Percentiles rank a stretch among this genome's conserved stretches.
phyloP scores from a whole-genome alignment of 257 asterid species.

The Leptodermis oblonga region DNA sequence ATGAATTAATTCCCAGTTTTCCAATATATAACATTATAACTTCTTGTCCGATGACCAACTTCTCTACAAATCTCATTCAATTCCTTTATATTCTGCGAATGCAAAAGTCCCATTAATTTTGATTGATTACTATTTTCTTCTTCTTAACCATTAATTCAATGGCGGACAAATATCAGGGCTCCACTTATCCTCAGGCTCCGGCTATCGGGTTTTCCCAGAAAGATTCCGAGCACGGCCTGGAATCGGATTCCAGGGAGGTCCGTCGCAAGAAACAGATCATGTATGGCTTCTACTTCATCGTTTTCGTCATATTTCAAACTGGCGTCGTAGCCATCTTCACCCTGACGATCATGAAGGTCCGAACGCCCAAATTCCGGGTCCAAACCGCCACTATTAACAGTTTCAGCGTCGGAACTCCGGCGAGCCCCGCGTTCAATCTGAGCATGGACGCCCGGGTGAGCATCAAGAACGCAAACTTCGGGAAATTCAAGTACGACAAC shows the following conservation, averaged over 20 bases:
- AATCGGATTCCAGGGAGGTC: slow-evolving; percentile 13
- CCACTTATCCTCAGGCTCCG: not conserved
- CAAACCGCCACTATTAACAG: slow-evolving; percentile 12
- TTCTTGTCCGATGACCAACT: no score
- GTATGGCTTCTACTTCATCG: slow-evolving; percentile 21
- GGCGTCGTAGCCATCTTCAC: slow-evolving; percentile 26
- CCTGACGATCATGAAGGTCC: slow-evolving; percentile 30
- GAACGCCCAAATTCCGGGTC: slow-evolving; percentile 37
- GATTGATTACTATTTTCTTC: not conserved
- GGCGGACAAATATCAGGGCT: not conserved
- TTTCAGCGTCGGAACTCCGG: slow-evolving; percentile 6
- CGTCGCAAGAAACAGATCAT: slow-evolving; percentile 32
- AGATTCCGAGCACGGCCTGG: slow-evolving; percentile 12
- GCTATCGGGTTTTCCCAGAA: not conserved
- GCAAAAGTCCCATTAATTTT: no score
- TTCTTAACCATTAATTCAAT: not conserved
- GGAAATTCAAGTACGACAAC: slow-evolving; percentile 31
- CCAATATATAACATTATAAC: no score
- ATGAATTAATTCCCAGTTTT: no score
- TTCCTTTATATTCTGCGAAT: no score
- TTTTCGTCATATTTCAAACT: slow-evolving; percentile 30
- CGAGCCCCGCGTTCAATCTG: slow-evolving; percentile 20
- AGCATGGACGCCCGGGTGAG: slow-evolving; percentile 26
- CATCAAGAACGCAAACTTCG: slow-evolving; percentile 42
- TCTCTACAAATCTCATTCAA: no score